Conservation (phyloP, 1,284 basidiomycete genomes). For the Trichosporon asahii region DNA sequence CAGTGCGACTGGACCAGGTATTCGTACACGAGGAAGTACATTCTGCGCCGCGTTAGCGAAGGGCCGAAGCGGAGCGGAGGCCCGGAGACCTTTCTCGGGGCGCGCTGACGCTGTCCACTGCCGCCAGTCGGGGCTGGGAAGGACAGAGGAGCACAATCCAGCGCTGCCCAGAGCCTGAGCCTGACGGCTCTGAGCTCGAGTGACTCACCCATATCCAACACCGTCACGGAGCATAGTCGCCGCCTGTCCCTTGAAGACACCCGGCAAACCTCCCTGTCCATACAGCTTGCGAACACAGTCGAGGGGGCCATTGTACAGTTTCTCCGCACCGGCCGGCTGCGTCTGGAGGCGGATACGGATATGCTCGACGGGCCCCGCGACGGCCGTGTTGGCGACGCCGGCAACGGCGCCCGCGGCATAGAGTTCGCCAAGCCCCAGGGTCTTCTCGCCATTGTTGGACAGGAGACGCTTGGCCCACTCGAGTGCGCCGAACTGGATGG, state of each 20-base stretch:
- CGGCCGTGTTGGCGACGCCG: constrained; percentile 84
- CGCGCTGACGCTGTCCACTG: no score
- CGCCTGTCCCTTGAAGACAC: constrained; percentile 89
- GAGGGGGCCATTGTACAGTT: constrained; percentile 71
- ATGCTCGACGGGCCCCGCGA: constrained; percentile 94
- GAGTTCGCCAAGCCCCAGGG: constrained; percentile 58
- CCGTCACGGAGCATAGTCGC: constrained; percentile 85
- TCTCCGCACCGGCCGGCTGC: constrained; percentile 65
- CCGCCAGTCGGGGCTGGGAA: no score
- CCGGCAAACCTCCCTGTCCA: constrained; percentile 64
- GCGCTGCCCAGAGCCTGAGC: no score
- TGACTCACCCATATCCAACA: constrained; percentile 67
- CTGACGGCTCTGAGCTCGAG: no score
- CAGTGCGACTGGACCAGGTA: constrained; percentile 83
- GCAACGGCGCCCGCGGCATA: constrained; percentile 75
- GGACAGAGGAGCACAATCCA: no score
- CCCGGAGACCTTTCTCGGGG: no score
- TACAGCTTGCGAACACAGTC: constrained; percentile 82
- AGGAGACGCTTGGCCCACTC: constrained; percentile 88
- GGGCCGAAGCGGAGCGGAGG: no score
- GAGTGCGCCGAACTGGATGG: constrained; percentile 91
- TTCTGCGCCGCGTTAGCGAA: constrained; percentile 32
- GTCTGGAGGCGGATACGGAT: constrained; percentile 94
- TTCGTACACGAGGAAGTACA: constrained; percentile 92
- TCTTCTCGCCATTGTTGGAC: constrained; percentile 23